A percentile compares a stretch with the other conserved stretches of the same genome.
phyloP scores from a whole-genome alignment of 352 stramenopile genomes.

The Phytophthora parvispora region DNA sequence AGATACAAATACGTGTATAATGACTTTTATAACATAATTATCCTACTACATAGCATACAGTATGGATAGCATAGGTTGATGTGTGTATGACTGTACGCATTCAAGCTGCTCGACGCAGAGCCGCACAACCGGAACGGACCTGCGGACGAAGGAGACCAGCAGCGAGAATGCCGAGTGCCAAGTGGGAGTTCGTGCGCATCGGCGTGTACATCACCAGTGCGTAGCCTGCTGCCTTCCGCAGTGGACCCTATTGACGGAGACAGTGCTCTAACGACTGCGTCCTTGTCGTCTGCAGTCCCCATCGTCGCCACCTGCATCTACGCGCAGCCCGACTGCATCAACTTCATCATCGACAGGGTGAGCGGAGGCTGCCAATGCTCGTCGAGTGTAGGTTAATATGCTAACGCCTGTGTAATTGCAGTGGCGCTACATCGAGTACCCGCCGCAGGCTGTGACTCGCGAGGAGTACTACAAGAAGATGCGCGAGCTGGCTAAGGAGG shows the following conservation, averaged over 20 bases:
- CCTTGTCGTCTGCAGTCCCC: slow-evolving; percentile 54
- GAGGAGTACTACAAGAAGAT: slow-evolving; percentile 87
- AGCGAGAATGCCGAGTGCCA: slow-evolving; percentile 64
- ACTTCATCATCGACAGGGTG: slow-evolving; percentile 63
- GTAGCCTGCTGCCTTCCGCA: slow-evolving; percentile 10
- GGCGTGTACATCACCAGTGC: slow-evolving; percentile 78
- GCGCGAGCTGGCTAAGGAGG: slow-evolving; percentile 71
- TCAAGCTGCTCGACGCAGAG: neutral
- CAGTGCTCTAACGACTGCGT: neutral
- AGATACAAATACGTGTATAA: no score
- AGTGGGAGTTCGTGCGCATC: slow-evolving; percentile 77
- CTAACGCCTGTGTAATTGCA: slow-evolving; percentile 23
- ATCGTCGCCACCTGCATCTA: slow-evolving; percentile 86
- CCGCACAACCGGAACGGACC: slow-evolving; percentile 21
- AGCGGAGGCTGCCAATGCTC: neutral
- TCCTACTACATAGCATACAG: neutral
- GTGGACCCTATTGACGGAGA: neutral
- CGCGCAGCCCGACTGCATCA: slow-evolving; percentile 88
- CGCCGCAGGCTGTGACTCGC: slow-evolving; percentile 74
- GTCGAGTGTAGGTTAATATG: neutral
- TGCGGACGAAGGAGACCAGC: slow-evolving; percentile 15
- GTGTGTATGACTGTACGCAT: neutral
- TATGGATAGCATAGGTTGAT: neutral
- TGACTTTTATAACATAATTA: neutral
- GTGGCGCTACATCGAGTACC: slow-evolving; percentile 92